These are phyloP conservation scores for Wickerhamiella allomyrinae DNA, from an alignment of 805 yeast species.

Conservation along the genomic window DNA sequence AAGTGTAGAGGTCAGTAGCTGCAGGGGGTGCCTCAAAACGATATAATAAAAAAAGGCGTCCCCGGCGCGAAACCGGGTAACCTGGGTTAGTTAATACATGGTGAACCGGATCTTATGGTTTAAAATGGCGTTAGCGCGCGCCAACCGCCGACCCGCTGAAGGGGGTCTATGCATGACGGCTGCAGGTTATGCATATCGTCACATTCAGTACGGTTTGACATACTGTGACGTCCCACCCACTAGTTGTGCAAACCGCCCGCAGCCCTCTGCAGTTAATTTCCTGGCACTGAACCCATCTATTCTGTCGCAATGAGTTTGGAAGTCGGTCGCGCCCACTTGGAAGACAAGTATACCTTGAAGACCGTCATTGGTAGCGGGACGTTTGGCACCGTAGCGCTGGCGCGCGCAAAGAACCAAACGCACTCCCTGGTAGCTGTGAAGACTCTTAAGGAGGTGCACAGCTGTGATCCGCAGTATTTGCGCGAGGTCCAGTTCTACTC, in stretches of 20 bases:
- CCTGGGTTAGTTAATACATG: too few relatives aligned
- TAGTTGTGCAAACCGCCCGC: too few relatives aligned
- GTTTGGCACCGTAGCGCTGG: constrained; percentile 22
- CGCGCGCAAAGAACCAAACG: constrained; percentile 9
- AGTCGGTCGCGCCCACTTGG: background rate
- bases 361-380: constrained; percentile 15
- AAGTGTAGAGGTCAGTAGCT: too few relatives aligned
- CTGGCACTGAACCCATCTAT: too few relatives aligned
- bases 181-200: background rate
- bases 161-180: background rate
- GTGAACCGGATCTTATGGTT: too few relatives aligned
- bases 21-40: background rate
- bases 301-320: too few relatives aligned
- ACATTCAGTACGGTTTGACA: background rate
- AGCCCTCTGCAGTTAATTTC: too few relatives aligned
- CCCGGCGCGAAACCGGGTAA: too few relatives aligned
- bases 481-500: constrained; percentile 25
- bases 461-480: constrained; percentile 38
- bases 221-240: background rate
- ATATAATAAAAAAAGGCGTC: background rate
- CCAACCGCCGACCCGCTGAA: background rate
- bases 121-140: too few relatives aligned
- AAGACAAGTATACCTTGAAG: background rate
- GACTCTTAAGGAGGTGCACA: constrained; percentile 48
- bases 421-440: constrained; percentile 56